These are phyloP conservation scores for Eimeria acervulina DNA, from an alignment of 169 alveolate species.

Conservation along the genomic window DNA sequence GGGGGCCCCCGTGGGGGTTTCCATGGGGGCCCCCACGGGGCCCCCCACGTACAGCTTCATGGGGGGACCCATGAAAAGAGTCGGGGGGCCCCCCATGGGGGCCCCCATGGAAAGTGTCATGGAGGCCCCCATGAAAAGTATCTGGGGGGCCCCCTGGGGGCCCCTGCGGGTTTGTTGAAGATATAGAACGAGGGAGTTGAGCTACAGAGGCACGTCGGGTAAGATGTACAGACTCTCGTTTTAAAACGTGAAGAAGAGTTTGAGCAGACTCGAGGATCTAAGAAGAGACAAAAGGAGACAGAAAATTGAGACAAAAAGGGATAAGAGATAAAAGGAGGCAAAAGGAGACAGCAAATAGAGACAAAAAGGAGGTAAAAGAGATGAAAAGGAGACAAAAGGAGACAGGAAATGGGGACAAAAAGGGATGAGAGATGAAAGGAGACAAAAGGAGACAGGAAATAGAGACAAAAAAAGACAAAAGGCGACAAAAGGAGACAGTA, in stretches of 20 bases:
- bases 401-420: background rate
- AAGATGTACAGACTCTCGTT: slow-evolving; percentile 92
- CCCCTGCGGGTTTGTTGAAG: background rate
- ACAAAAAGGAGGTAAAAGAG: background rate
- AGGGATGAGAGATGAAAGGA: background rate
- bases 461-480: background rate
- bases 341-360: background rate
- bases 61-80: background rate
- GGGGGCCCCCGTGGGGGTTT: background rate
- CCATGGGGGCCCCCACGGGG: background rate
- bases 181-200: background rate
- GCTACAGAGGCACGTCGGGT: slow-evolving; percentile 15
- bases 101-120: background rate
- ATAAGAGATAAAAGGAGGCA: background rate
- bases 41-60: too few relatives aligned
- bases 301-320: background rate
- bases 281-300: background rate
- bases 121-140: background rate
- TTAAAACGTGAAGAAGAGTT: slow-evolving; percentile 95
- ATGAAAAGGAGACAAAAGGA: background rate
- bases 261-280: slow-evolving; percentile 95
- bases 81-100: background rate
- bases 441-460: background rate
- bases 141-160: background rate
- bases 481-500: background rate